phyloP scores from a whole-genome alignment of 2,329 filamentous ascomycete genomes.

The Arthrobotrys entomopaga region DNA sequence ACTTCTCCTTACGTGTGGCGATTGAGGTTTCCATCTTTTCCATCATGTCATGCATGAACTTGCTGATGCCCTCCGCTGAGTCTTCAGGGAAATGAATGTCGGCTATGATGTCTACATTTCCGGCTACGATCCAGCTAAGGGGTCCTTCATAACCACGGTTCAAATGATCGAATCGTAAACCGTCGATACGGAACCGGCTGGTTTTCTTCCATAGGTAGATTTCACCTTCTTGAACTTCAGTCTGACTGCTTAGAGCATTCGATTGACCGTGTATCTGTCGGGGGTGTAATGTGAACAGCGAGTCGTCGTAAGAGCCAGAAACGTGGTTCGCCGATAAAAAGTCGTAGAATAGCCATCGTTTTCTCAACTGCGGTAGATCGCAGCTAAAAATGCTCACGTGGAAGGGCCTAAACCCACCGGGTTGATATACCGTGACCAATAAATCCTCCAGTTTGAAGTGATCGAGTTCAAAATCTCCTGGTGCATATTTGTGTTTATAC shows the following conservation, averaged over 20 bases:
- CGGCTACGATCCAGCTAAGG: conserved; percentile 97
- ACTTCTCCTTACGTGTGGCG: conserved; percentile 62
- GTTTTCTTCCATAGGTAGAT: conserved; percentile 90
- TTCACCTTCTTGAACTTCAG: conserved; percentile 71
- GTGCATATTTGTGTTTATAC: conserved; percentile 85
- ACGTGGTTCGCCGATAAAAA: conserved; percentile 95
- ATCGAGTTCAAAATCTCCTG: conserved; percentile 96
- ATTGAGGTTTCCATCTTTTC: conserved; percentile 94
- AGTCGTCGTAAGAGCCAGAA: conserved; percentile 94
- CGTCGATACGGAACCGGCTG: conserved; percentile 89
- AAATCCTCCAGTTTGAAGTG: conserved; percentile 96
- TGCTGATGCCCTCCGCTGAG: conserved; percentile 85
- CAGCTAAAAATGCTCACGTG: conserved; percentile 95
- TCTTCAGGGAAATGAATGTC: conserved; percentile 95
- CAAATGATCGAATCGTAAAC: conserved; percentile 91
- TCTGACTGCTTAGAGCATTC: conserved; percentile 68
- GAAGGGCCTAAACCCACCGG: conserved; percentile 89
- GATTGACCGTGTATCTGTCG: conserved; percentile 84
- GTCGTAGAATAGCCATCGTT: conserved; percentile 98
- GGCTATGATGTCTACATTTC: conserved; percentile 94
- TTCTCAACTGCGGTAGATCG: conserved; percentile 88
- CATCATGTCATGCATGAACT: conserved; percentile 97
- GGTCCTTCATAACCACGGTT: conserved; percentile 92
- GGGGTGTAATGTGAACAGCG: conserved; percentile 95
- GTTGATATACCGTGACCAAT: conserved; percentile 89